Base-by-base conservation (phyloP, 345 rosid species). In the Stellera chamaejasme region DNA sequence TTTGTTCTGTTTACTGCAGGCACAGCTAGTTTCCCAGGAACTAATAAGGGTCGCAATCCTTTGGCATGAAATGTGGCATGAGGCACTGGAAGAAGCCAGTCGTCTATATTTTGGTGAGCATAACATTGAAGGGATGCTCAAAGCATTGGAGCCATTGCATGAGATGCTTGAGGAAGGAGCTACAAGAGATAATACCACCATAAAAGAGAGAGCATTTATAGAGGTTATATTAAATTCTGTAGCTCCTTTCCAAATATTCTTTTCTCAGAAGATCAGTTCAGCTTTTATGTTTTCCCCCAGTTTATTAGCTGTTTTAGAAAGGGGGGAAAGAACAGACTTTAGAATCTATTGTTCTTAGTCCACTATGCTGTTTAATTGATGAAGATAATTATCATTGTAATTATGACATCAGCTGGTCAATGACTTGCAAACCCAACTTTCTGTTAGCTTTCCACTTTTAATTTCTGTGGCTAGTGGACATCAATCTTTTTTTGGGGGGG, bases 31-130 rank as follows among this genome's bases (percentile, higher is more conserved):
- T 52, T 93, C 99, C 12, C 80, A 70, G 58, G 99, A 93, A 60
- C 81, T 93, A 60, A 83, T 93, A 71, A 81, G 99, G 71, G 97
- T 93, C 55, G 91, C 99, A 55, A 93, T 93, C 63, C 99, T 93
- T 67, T 93, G 99, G 99, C 97, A 93, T 71, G 99, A 93, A 66
- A 67, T 72, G 82, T 93, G 99, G 97, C 97, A 93, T 68, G 99
- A 93, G 68, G 94, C 81, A 46, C 64, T 93, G 67, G 99, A 93
- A 87, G 99, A 93, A 81, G 99, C 99, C 52, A 93, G 99, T 69
- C 99, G 99, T 54, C 72, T 93, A 70, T 93, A 78, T 75, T 93
- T 89, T 64, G 97, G 99, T 63, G 99, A 93, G 76, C 96, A 78
- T 67, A 93, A 93, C 74, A 82, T 83, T 70, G 99, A 93, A 77